phyloP scores from a whole-genome alignment of 139 green algal genomes.

The Trebouxia sp. region DNA sequence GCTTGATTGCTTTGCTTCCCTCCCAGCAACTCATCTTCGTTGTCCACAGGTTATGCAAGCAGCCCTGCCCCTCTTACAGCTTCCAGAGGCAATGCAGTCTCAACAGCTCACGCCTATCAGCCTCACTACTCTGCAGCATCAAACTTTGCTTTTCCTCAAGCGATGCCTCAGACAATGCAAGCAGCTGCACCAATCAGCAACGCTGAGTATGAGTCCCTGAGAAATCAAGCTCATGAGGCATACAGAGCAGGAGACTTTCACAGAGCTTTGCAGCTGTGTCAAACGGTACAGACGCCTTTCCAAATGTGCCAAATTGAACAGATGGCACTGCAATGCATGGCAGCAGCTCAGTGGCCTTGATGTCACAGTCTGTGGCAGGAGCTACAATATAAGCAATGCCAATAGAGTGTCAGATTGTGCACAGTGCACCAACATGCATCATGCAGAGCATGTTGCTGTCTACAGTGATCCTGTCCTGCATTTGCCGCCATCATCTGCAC shows the following conservation, averaged over 20 bases:
- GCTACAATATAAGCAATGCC: too few species aligned
- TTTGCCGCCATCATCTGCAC: not conserved
- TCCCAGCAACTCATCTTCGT: not conserved
- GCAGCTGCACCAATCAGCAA: not conserved
- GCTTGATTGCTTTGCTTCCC: not conserved
- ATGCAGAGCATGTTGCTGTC: not conserved
- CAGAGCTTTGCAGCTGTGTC: slow-evolving; percentile 56
- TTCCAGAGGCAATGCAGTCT: not conserved
- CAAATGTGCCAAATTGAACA: too few species aligned
- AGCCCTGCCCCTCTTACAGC: not conserved
- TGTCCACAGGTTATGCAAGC: slow-evolving; percentile 6
- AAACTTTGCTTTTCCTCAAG: not conserved
- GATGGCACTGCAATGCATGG: too few species aligned
- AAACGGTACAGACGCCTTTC: slow-evolving; percentile 43
- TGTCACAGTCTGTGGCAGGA: too few species aligned
- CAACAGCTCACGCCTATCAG: not conserved
- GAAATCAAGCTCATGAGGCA: slow-evolving; percentile 50
- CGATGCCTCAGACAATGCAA: not conserved
- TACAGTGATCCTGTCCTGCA: not conserved
- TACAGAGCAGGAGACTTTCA: slow-evolving; percentile 58
- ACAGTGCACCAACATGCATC: not conserved
- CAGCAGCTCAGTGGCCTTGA: not conserved
- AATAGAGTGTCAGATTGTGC: not conserved
- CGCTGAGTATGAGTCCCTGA: slow-evolving; percentile 7
- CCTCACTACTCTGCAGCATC: not conserved